Percentiles rank a stretch among this genome's conserved stretches.
Conservation (phyloP, 2,329 filamentous ascomycete species). For the Aspergillus proliferans region DNA sequence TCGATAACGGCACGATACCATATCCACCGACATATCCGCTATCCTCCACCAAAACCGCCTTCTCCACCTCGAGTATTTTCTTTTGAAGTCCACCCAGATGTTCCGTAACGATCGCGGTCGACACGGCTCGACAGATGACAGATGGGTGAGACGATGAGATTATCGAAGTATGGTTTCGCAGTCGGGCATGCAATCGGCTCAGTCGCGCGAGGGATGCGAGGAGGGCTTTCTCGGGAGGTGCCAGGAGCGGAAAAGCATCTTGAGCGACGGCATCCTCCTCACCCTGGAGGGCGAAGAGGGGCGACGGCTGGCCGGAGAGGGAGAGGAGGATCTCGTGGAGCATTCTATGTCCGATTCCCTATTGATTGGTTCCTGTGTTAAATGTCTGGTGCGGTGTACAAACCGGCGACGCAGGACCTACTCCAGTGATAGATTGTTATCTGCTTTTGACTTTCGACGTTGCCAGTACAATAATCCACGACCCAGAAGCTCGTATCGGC, state of each 20-base stretch:
- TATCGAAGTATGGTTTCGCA: slow-evolving; percentile 60
- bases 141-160: slow-evolving; percentile 69
- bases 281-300: slow-evolving; percentile 61
- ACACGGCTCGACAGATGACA: slow-evolving; percentile 79
- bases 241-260: slow-evolving; percentile 48
- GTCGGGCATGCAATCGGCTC: slow-evolving; percentile 67
- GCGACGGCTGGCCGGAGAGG: slow-evolving; percentile 87
- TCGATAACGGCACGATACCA: slow-evolving; percentile 85
- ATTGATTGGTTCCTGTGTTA: slow-evolving; percentile 1
- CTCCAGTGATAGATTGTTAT: slow-evolving; percentile 21
- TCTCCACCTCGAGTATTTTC: slow-evolving; percentile 80
- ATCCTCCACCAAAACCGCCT: slow-evolving; percentile 67
- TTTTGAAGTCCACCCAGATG: slow-evolving; percentile 76
- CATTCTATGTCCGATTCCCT: slow-evolving; percentile 52
- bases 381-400: too few relatives aligned
- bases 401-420: slow-evolving; percentile 9
- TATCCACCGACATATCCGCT: slow-evolving; percentile 80
- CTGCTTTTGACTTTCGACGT: slow-evolving; percentile 20
- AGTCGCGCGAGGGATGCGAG: slow-evolving; percentile 70
- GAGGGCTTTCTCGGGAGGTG: slow-evolving; percentile 76
- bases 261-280: slow-evolving; percentile 46
- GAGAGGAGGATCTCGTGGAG: slow-evolving; percentile 98
- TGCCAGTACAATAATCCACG: slow-evolving; percentile 39
- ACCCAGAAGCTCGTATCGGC: slow-evolving; percentile 42
- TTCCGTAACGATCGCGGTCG: slow-evolving; percentile 65